Conservation (phyloP, 1,139 yeast genomes). For the Candida buenavistaensis region DNA sequence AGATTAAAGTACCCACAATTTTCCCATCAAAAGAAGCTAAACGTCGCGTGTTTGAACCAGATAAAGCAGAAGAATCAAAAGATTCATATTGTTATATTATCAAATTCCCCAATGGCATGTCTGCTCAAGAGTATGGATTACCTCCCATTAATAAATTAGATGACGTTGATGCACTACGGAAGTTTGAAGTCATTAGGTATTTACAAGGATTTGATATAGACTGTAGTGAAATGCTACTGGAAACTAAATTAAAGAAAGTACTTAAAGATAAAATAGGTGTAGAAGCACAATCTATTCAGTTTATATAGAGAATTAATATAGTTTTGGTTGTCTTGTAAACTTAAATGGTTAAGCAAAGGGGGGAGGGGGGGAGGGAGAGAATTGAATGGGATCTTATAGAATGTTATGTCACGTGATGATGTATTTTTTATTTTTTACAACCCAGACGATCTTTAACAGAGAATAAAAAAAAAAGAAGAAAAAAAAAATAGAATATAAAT, state of each 20-base stretch:
- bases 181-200: constrained; percentile 15
- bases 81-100: not conserved
- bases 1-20: no score
- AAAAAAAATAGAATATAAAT: not conserved
- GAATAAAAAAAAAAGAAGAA: no score
- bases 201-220: constrained; percentile 13
- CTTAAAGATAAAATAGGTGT: constrained; percentile 8
- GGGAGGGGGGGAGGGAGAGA: no score
- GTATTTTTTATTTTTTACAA: no score
- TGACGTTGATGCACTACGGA: constrained; percentile 12
- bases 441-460: not conserved
- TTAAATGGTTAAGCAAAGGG: no score
- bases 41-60: no score
- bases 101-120: constrained; percentile 13
- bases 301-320: not conserved
- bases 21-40: not conserved
- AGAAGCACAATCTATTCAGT: constrained; percentile 1
- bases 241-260: constrained; percentile 6
- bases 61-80: no score
- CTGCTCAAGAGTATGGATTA: constrained; percentile 14
- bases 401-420: no score
- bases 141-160: constrained; percentile 10
- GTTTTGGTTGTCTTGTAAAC: not conserved
- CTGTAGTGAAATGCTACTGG: constrained; percentile 7
- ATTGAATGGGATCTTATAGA: not conserved